Evolutionary conservation across 2,329 filamentous ascomycete genomes (phyloP), one percentile per base, ranked within the genome.

Genomic region (Calonectria crousiana): DNA sequence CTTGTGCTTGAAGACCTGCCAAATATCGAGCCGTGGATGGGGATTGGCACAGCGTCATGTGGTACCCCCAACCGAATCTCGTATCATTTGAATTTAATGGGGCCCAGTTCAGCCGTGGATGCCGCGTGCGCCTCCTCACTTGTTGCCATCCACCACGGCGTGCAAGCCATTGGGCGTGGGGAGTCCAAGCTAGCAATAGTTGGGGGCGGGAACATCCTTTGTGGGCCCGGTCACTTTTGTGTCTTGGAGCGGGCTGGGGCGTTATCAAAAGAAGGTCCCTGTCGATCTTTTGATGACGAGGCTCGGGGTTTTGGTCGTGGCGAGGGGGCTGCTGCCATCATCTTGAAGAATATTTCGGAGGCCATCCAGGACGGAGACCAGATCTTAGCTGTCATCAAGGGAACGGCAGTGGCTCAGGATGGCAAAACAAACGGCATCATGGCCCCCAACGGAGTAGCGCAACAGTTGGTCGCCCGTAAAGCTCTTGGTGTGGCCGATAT

Each of bases 291-390:
- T 52, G 65, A 72, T 1, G 70, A 56, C 30, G 76, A 77, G 30
- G 67, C 76, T 1, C 26, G 77, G 9, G 78, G 78, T 13, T 78
- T 74, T 13, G 76, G 76, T 2, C 75, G 73, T 34, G 69, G 60
- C n/a, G 79, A 80, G 38, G 79, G 79, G 3, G 67, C 67, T 26
- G 75, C 71, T 2, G 62, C 62, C 28, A 65, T 90, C 2, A 67
- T 88, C 3, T 73, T 90, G 1, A 89, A 89, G 79, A 83, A 80
- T 0, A 78, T 89, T 0, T 80, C 83, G 6, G 82, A 86, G 69
- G 88, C 88, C 3, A 67, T 88, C 6, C 77, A 76, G 6, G 87
- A 87, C 53, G 84, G 84, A 9, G 86, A 89, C 38, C 23, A 78
- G 0, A 82, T 85, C 36, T 79, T 81, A 16, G 83, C 81, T 14